phyloP scores from a whole-genome alignment of 208 protist genomes.

The Leishmania braziliensis region DNA sequence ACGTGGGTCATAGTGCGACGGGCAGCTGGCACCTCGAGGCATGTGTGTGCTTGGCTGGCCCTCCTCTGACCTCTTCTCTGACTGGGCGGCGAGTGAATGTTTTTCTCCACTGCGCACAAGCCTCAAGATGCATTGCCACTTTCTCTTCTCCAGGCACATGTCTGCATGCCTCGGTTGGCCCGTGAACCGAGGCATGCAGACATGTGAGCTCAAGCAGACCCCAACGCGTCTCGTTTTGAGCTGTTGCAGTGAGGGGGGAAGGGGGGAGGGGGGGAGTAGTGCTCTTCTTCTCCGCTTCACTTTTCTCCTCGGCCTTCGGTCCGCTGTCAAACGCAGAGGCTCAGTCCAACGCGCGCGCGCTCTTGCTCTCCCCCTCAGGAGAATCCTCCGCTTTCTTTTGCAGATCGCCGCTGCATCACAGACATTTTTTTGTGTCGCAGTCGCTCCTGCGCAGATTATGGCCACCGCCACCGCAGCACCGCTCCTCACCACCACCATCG shows the following conservation, averaged over 20 bases:
- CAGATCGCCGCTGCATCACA: background rate
- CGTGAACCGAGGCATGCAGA: no score
- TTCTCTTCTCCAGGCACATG: no score
- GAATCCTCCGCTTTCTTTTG: background rate
- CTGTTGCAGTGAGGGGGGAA: no score
- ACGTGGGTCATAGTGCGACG: background rate
- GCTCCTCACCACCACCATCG: no score
- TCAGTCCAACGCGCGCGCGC: background rate
- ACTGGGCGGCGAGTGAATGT: background rate
- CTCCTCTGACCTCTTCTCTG: background rate
- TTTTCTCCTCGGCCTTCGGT: no score
- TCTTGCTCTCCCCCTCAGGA: background rate
- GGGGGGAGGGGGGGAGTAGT: no score
- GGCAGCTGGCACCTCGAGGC: background rate
- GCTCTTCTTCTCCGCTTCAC: no score
- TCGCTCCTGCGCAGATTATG: background rate
- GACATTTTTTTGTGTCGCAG: background rate
- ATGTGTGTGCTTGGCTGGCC: background rate
- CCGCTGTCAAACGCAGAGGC: no score
- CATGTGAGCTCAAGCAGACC: no score
- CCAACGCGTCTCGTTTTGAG: no score
- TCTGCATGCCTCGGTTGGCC: no score
- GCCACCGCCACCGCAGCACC: background rate
- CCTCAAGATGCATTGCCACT: background rate
- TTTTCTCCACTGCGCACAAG: background rate